Base-by-base conservation (phyloP, 2,329 filamentous ascomycete species). In the Didymosphaeria variabile region DNA sequence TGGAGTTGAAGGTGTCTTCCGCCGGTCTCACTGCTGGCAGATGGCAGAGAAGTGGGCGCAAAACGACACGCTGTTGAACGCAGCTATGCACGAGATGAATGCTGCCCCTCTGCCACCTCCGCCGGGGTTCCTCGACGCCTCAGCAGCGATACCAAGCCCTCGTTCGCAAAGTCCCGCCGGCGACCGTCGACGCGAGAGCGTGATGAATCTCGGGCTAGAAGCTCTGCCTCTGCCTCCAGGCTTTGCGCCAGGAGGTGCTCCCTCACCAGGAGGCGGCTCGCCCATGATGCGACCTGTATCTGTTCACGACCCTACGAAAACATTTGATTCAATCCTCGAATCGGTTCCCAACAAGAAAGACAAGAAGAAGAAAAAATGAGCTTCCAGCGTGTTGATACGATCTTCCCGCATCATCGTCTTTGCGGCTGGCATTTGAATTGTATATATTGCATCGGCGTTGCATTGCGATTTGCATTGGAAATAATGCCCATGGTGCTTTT, bases 21-120 rank as follows among this genome's bases (percentile, higher is more conserved):
- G 86, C 17, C 85, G 89, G 45, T 89, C 86, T 62, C 89, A 91
- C 72, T 91, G 89, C 77, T 92, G 89, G 89, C 79, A 84, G 60
- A 83, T 85, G 68, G 89, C 88, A 3, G 83, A 87, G 66, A 81
- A 85, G 66, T 91, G 89, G 89, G 82, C 82, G 9, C 79, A 80
- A 12, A 67, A 74, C 47, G 75, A 76, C 50, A 71, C 63, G 0
- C 53, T 77, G 23, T 62, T 79, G 34, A 71, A 71, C 12, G 74
- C 73, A 6, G 77, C 77, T 3, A 74, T 78, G 63, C 67, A 75
- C 19, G 77, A 79, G 47, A 58, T 76, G 36, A 71, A 71, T 17
- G 68, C 70, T 19, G 60, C 69, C 13, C 73, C 74, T 17, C 68
- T 78, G 10, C 72, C 72, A 12, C 71, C 75, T 23, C 75, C 75